Base-by-base conservation (phyloP, 2,329 filamentous ascomycete genomes). In the Colletotrichum ledebouriae region DNA sequence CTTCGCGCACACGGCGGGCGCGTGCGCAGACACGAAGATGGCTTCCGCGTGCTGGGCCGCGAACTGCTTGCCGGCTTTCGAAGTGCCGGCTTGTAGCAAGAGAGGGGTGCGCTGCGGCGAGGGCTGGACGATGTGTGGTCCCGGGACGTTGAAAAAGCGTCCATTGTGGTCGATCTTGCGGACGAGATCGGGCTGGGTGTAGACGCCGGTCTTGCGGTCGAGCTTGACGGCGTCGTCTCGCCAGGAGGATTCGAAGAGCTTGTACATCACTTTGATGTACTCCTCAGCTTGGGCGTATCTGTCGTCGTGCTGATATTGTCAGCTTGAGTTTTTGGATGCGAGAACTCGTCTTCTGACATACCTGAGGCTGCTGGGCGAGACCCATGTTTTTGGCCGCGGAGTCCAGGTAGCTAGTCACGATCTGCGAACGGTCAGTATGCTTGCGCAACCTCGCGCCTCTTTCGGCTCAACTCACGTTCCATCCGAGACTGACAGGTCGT, bases 381-480 rank as follows among this genome's bases (percentile, higher is more conserved):
- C 89, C 88, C 55, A 92, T 79, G 73, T 92, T 92, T 11, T 85
- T 84, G 0, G 90, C 90, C 0, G 90, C 90, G 1, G 87, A 90
- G 74, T 92, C 89, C 0, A 92, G 82, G 73, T 92, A 93, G 58
- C 89, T 88, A 0, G 90, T 92, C 0, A 93, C 90, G 60, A 93
- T 88, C 80, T 80, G 44, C 29, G 1, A 29, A 76, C 64, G 73
- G 71, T 73, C 0, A 75, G 60, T 17, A 37, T 42, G 15, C 29
- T 9, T 12, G 5, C 9, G 17, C 11, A 22, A 22, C 13, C 5
- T 15, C 6, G n/a, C 9, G 6, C 1, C 2, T 0, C 17, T 17
- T n/a, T 12, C 17, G 2, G 0, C 2, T 52, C 1, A 33, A 57
- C 82, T 73, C 67, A 85, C 83, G 73, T 87, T 87, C 86, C 86